phyloP scores from a whole-genome alignment of 768 basidiomycete genomes.

The Mycena olivaceomarginata region DNA sequence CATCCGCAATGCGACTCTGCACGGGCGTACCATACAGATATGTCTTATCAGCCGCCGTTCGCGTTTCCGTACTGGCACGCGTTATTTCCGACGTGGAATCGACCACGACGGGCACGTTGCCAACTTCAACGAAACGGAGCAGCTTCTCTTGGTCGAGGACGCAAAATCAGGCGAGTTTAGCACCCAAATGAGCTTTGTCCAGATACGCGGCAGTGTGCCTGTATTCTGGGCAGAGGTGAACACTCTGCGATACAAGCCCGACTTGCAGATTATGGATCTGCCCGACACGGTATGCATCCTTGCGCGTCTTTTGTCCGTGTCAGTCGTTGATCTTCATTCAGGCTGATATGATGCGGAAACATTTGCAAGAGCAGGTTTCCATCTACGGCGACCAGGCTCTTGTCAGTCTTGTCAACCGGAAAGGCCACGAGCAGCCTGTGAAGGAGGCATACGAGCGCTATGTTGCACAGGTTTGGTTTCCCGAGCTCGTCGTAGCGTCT shows the following conservation, averaged over 20 bases:
- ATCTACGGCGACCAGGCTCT: constrained; percentile 87
- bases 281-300: constrained; percentile 79
- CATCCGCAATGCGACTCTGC: constrained; percentile 83
- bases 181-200: constrained; percentile 89
- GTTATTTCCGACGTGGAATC: constrained; percentile 96
- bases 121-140: constrained; percentile 99
- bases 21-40: constrained; percentile 87
- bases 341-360: constrained; percentile 82
- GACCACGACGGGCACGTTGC: constrained; percentile 93
- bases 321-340: constrained; percentile 52
- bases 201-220: constrained; percentile 95
- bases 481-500: constrained; percentile 12
- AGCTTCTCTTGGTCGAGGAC: constrained; percentile 88
- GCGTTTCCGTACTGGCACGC: constrained; percentile 95
- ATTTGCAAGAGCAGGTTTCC: constrained; percentile 83
- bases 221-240: constrained; percentile 98
- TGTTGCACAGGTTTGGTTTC: constrained; percentile 72
- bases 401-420: constrained; percentile 95
- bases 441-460: constrained; percentile 96
- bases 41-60: constrained; percentile 95
- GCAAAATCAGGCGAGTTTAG: constrained; percentile 68
- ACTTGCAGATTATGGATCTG: constrained; percentile 96
- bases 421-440: constrained; percentile 93
- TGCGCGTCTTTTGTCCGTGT: neutral
- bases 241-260: constrained; percentile 96